A percentile compares a stretch with the other conserved stretches of the same genome.
These are phyloP conservation scores for Phytomonas serpens DNA, from an alignment of 208 protist species.

Conservation along the genomic window DNA sequence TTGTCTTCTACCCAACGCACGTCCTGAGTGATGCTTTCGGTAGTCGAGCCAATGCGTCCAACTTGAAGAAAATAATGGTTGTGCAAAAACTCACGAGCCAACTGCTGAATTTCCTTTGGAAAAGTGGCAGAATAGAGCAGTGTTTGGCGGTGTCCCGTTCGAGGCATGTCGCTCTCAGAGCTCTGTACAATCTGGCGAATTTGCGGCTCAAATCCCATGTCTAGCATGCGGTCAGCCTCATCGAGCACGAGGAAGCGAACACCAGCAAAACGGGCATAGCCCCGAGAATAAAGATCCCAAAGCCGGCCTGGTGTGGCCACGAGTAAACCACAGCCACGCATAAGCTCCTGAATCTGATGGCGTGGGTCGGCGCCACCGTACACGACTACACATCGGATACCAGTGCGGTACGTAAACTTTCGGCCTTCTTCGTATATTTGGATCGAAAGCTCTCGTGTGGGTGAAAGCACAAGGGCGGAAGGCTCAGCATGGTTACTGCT, in stretches of 20 bases:
- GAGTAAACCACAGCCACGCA: conserved; percentile 92
- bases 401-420: conserved; percentile 95
- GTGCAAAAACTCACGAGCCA: conserved; percentile 96
- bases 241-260: conserved; percentile 96
- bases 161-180: conserved; percentile 92
- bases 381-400: conserved; percentile 92
- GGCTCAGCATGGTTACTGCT: conserved; percentile 73
- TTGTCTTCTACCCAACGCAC: conserved; percentile 88
- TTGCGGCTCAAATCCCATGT: conserved; percentile 99
- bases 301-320: conserved; percentile 91
- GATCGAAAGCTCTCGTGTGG: conserved; percentile 95
- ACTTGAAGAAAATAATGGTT: conserved; percentile 97
- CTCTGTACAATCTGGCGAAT: conserved; percentile 97
- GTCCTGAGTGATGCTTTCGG: conserved; percentile 95
- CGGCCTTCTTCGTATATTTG: conserved; percentile 97
- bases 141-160: conserved; percentile 96
- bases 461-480: conserved; percentile 92
- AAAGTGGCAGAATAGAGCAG: conserved; percentile 99
- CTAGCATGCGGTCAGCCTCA: conserved; percentile 99
- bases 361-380: conserved; percentile 97
- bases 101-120: conserved; percentile 96
- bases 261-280: conserved; percentile 76
- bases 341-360: conserved; percentile 95
- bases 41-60: conserved; percentile 97
- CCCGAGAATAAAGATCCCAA: conserved; percentile 77